phyloP scores from a whole-genome alignment of 495 filamentous ascomycete genomes.

The Aspergillus kassunensis region DNA sequence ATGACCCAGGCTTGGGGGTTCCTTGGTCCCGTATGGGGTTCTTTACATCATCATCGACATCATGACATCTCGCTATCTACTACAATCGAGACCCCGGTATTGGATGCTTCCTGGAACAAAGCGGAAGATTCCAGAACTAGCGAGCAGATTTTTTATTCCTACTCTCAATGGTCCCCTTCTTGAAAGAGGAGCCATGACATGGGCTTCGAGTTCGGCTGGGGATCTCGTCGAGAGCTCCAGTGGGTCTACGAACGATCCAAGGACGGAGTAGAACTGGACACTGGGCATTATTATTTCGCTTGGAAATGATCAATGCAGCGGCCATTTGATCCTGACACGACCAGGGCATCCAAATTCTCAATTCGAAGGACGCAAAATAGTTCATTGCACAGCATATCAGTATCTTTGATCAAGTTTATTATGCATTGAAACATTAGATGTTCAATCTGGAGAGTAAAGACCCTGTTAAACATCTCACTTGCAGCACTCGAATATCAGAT shows the following conservation, averaged over 20 bases:
- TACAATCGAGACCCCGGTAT: not conserved
- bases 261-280: not conserved
- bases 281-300: not conserved
- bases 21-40: constrained; percentile 18
- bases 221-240: not conserved
- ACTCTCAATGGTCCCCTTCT: too few relatives aligned
- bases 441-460: too few relatives aligned
- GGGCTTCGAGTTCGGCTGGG: too few relatives aligned
- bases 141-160: too few relatives aligned
- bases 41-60: constrained; percentile 28
- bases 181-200: not conserved
- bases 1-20: not conserved
- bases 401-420: too few relatives aligned
- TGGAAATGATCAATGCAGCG: not conserved
- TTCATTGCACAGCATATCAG: too few relatives aligned
- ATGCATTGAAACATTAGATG: too few relatives aligned
- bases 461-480: not conserved
- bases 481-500: not conserved
- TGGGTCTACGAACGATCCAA: constrained; percentile 1
- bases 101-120: not conserved
- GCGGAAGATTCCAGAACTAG: too few relatives aligned
- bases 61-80: constrained; percentile 13
- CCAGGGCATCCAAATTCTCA: not conserved
- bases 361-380: not conserved
- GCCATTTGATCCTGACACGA: not conserved